These are phyloP conservation scores for Penicillium decumbens DNA, from an alignment of 2,329 filamentous ascomycete genomes.

Conservation along the genomic window DNA sequence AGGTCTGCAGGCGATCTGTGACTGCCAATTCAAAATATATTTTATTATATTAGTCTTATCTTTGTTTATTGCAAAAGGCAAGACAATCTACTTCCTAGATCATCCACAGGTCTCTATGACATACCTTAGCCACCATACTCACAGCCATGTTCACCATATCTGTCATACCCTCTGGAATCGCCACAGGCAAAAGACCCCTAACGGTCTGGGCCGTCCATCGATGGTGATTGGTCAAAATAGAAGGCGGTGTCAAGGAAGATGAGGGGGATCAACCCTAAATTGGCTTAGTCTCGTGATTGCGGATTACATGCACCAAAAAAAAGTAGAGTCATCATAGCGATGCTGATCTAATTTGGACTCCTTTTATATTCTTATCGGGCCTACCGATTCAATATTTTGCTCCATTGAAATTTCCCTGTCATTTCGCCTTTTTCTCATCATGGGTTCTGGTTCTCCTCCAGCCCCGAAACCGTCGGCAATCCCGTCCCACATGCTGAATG, in stretches of 20 bases:
- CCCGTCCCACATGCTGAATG: slow-evolving; percentile 55
- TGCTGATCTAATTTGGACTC: background rate
- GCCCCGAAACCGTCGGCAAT: slow-evolving; percentile 50
- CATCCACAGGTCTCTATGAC: too few relatives aligned
- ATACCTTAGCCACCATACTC: too few relatives aligned
- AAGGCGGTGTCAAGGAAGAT: slow-evolving; percentile 5
- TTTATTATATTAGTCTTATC: too few relatives aligned
- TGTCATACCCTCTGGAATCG: background rate
- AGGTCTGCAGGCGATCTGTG: too few relatives aligned
- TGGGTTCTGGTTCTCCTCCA: slow-evolving; percentile 45
- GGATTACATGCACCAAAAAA: slow-evolving; percentile 9
- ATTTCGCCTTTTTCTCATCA: slow-evolving; percentile 22
- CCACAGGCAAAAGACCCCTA: background rate
- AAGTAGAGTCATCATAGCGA: slow-evolving; percentile 9
- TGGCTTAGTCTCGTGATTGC: slow-evolving; percentile 9
- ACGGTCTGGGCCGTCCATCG: slow-evolving; percentile 4
- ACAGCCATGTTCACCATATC: background rate
- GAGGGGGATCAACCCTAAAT: slow-evolving; percentile 1
- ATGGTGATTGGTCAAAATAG: background rate
- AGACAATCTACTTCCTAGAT: too few relatives aligned
- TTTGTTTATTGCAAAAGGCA: too few relatives aligned
- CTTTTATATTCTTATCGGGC: background rate
- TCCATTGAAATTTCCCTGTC: background rate
- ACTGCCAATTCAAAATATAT: too few relatives aligned
- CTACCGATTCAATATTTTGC: background rate